Evolutionary conservation across 441 rosid species (phyloP), one percentile per base, ranked within the genome.

Genomic region (Kokia cookei): DNA sequence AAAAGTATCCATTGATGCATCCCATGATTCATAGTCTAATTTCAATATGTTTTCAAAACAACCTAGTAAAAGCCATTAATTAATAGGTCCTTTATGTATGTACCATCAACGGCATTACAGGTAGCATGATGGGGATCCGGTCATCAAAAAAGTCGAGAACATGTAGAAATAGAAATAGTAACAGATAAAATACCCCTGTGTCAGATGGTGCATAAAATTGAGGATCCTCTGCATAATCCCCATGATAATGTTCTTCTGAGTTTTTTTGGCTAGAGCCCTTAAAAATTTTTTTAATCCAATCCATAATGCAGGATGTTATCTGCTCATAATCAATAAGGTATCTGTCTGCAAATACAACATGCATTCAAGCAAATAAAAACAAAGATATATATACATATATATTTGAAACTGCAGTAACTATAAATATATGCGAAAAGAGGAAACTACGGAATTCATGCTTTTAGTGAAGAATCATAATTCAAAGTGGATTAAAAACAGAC

Each of bases 251-350:
- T 66, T 87, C 86, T 58, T 87, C 82, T 3, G 89, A 81, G 66
- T 82, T 48, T 58, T 88, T 79, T 73, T 88, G 89, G 80, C 77
- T 81, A 63, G 90, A 88, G 81, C 94, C 97, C 87, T 91, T 93
- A 76, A 93, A 92, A 73, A 92, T 78, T 80, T 90, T 96, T 82
- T 82, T 90, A 57, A 96, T 85, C 99, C 99, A 91, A 80, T 90
- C 93, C 97, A 91, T 91, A 15, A 73, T 24, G 66, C 77, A 51
- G 72, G 74, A 69, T 54, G 81, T 79, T 82, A 93, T 84, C 77
- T 81, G 82, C 74, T 83, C 96, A 86, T 86, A 76, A 62, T 66
- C 78, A 74, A 76, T 71, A 77, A 82, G 75, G 77, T 70, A 76
- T 69, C 75, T 71, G 43, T 81, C 94, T 90, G 82, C 89, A 80